Evolutionary conservation across 2,329 filamentous ascomycete genomes (phyloP).

Genomic region (Fonsecaea multimorphosa): DNA sequence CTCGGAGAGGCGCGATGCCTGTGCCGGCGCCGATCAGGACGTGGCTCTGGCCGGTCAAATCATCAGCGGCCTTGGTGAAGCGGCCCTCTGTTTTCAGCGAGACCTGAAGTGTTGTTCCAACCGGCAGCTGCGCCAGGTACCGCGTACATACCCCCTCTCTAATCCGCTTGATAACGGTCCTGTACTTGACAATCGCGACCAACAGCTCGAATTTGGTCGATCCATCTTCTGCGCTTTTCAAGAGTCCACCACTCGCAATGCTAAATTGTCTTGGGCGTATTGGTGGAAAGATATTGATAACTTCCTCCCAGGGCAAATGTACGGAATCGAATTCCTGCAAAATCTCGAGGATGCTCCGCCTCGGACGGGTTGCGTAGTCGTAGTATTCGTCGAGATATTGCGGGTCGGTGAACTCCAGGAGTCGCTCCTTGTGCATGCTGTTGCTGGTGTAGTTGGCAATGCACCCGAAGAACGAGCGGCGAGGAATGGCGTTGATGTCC

Average conservation of each 20-base stretch:
- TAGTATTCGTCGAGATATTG: constrained; percentile 88
- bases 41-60: constrained; percentile 20
- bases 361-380: constrained; percentile 90
- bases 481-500: constrained; percentile 88
- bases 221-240: constrained; percentile 47
- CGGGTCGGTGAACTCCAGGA: constrained; percentile 81
- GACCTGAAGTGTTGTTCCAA: constrained; percentile 65
- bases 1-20: constrained; percentile 46
- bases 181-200: constrained; percentile 88
- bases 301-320: constrained; percentile 75
- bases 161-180: constrained; percentile 81
- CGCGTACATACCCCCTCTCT: constrained; percentile 88
- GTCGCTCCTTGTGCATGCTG: constrained; percentile 75
- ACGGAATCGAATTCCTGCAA: constrained; percentile 88
- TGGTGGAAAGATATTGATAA: constrained; percentile 75
- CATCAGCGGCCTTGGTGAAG: constrained; percentile 23
- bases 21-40: constrained; percentile 61
- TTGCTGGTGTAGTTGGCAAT: constrained; percentile 78
- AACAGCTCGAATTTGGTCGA: constrained; percentile 70
- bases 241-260: constrained; percentile 75
- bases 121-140: constrained; percentile 72
- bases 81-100: constrained; percentile 41
- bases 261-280: constrained; percentile 93
- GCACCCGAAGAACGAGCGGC: constrained; percentile 80
- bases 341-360: constrained; percentile 89